phyloP scores from a whole-genome alignment of 148 eudicot genomes.

The Selenicereus undatus region DNA sequence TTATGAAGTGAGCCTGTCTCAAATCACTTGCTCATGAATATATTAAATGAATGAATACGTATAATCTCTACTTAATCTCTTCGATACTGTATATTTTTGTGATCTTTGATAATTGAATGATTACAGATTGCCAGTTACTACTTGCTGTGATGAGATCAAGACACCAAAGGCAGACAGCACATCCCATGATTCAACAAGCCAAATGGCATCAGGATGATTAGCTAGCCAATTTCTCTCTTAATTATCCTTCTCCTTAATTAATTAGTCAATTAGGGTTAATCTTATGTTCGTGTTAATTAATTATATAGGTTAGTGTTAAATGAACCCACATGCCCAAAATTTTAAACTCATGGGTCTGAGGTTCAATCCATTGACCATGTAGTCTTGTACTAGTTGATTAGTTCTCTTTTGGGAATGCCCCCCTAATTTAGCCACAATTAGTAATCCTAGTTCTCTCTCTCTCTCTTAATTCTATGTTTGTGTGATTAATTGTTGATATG shows the following conservation, averaged over 20 bases:
- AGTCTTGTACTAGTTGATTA: neutral
- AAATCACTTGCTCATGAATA: too few relatives aligned
- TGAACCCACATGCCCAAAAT: neutral
- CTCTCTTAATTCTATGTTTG: neutral
- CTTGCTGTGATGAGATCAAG: slow-evolving; percentile 14
- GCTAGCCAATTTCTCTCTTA: neutral
- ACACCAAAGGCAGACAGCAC: slow-evolving; percentile 24
- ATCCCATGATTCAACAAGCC: slow-evolving; percentile 33
- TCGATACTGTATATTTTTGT: neutral
- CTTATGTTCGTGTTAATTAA: neutral
- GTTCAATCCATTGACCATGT: neutral
- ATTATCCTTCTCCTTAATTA: neutral
- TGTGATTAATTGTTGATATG: neutral
- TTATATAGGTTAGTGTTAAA: neutral
- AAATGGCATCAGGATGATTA: slow-evolving; percentile 22
- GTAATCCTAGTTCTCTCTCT: neutral
- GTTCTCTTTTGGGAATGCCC: neutral
- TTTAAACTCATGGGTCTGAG: neutral
- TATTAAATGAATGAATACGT: too few relatives aligned
- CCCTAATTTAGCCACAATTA: neutral
- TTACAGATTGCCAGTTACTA: slow-evolving; percentile 21
- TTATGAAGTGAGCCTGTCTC: too few relatives aligned
- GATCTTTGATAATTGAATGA: neutral
- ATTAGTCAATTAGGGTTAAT: neutral
- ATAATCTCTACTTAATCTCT: too few relatives aligned